Conservation (phyloP, 768 basidiomycete genomes). For the Macrolepiota albuminosa region DNA sequence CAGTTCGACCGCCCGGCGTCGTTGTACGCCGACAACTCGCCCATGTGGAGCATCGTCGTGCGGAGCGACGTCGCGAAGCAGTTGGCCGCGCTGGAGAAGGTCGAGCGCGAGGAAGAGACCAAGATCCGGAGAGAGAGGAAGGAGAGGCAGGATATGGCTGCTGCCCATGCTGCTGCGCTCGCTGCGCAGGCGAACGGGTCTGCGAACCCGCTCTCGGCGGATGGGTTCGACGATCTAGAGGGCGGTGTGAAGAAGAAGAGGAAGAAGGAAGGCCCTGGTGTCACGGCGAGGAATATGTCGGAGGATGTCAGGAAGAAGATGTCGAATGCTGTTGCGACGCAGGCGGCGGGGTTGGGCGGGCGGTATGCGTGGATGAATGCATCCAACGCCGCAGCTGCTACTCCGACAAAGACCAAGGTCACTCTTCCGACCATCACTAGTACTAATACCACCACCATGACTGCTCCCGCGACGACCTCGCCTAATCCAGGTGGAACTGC, state of each 20-base stretch:
- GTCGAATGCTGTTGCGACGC: conserved; percentile 85
- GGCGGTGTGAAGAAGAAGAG: conserved; percentile 70
- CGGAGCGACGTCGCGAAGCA: conserved; percentile 80
- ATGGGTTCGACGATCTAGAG: conserved; percentile 39
- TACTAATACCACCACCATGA: conserved; percentile 14
- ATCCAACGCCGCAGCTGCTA: conserved; percentile 39
- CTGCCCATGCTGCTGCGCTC: conserved; percentile 61
- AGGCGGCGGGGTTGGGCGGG: conserved; percentile 79
- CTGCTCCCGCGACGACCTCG: conserved; percentile 15
- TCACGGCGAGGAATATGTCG: conserved; percentile 84
- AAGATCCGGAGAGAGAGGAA: conserved; percentile 71
- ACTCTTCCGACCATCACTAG: conserved; percentile 8
- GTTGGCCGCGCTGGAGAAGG: conserved; percentile 66
- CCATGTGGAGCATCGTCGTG: conserved; percentile 82
- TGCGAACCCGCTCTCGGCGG: conserved; percentile 17
- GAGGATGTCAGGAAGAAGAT: conserved; percentile 91
- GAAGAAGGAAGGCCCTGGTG: conserved; percentile 80
- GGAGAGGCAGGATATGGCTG: conserved; percentile 67
- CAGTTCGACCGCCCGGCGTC: conserved; percentile 65
- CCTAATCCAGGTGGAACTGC: not conserved
- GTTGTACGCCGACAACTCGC: conserved; percentile 59
- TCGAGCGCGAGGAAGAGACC: conserved; percentile 82
- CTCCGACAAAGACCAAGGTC: conserved; percentile 29
- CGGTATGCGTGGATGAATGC: conserved; percentile 90
- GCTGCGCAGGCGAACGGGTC: conserved; percentile 51